phyloP scores from a whole-genome alignment of 768 basidiomycete genomes.

The Agaricus blazei region DNA sequence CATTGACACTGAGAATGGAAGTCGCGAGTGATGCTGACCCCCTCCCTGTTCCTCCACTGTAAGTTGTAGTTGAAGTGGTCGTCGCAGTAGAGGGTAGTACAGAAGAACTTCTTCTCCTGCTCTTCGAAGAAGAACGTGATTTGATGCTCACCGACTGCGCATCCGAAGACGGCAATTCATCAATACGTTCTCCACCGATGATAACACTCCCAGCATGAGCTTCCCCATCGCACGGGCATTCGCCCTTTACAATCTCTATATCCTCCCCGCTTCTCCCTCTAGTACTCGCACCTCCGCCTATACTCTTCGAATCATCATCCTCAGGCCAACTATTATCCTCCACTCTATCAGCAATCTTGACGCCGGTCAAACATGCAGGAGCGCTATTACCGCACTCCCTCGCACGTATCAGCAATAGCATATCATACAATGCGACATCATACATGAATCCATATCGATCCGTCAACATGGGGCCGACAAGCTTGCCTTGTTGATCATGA shows the following conservation, averaged over 20 bases:
- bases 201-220: slow-evolving; percentile 16
- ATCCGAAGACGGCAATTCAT: slow-evolving; percentile 11
- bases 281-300: slow-evolving; percentile 14
- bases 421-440: slow-evolving; percentile 77
- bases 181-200: slow-evolving; percentile 6
- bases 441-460: slow-evolving; percentile 93
- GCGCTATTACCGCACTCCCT: slow-evolving; percentile 70
- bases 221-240: slow-evolving; percentile 40
- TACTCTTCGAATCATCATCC: slow-evolving; percentile 42
- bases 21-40: slow-evolving; percentile 17
- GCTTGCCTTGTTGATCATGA: slow-evolving; percentile 41
- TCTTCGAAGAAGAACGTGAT: slow-evolving; percentile 49
- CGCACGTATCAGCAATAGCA: slow-evolving; percentile 68
- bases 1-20: slow-evolving; percentile 56
- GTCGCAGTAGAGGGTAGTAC: slow-evolving; percentile 18
- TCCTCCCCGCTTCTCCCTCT: slow-evolving; percentile 16
- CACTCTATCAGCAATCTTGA: slow-evolving; percentile 80
- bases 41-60: slow-evolving; percentile 56
- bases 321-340: slow-evolving; percentile 78
- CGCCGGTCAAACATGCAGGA: slow-evolving; percentile 81
- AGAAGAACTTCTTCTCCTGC: slow-evolving; percentile 41
- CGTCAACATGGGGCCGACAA: slow-evolving; percentile 46
- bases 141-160: slow-evolving; percentile 27
- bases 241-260: slow-evolving; percentile 43
- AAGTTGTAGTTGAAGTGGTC: slow-evolving; percentile 28